These are phyloP conservation scores for Vanrija sp. DNA, from an alignment of 1,284 basidiomycete genomes.

Conservation along the genomic window DNA sequence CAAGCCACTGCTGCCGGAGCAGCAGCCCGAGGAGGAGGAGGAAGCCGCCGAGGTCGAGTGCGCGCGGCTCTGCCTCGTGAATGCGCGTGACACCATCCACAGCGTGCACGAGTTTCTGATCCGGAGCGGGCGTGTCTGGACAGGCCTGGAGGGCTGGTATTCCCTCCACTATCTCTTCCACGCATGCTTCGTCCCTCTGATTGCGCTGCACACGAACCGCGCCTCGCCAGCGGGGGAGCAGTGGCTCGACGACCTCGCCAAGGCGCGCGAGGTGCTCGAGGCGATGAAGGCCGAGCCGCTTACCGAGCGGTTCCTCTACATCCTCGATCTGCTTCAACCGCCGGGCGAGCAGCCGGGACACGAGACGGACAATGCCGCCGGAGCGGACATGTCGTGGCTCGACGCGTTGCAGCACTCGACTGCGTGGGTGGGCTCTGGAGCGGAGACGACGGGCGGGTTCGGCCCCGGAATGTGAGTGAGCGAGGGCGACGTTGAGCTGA, in stretches of 20 bases:
- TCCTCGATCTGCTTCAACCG: slow-evolving; percentile 17
- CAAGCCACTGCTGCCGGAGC: slow-evolving; percentile 1
- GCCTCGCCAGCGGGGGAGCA: background rate
- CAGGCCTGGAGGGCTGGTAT: slow-evolving; percentile 24
- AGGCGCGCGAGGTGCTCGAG: slow-evolving; percentile 13
- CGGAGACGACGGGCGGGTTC: background rate
- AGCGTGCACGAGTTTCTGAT: slow-evolving; percentile 21
- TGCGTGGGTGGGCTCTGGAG: background rate
- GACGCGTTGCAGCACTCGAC: slow-evolving; percentile 9
- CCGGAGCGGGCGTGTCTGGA: slow-evolving; percentile 3
- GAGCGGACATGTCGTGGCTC: slow-evolving; percentile 8
- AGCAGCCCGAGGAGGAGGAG: background rate
- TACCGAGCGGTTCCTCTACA: slow-evolving; percentile 16
- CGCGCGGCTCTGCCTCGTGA: slow-evolving; percentile 12
- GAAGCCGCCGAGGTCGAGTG: slow-evolving; percentile 7
- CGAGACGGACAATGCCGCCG: background rate
- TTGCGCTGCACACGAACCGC: slow-evolving; percentile 22
- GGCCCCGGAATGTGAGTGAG: slow-evolving; percentile 7
- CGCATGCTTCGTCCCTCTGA: slow-evolving; percentile 22
- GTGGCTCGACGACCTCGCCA: slow-evolving; percentile 16
- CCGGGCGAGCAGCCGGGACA: background rate
- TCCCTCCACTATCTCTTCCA: slow-evolving; percentile 29
- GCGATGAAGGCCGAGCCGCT: slow-evolving; percentile 14
- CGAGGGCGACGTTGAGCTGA: too few species aligned
- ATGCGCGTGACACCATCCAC: slow-evolving; percentile 18